Evolutionary conservation across 75 land plant genomes (phyloP).

Genomic region (Isoetes taiwanensis): DNA sequence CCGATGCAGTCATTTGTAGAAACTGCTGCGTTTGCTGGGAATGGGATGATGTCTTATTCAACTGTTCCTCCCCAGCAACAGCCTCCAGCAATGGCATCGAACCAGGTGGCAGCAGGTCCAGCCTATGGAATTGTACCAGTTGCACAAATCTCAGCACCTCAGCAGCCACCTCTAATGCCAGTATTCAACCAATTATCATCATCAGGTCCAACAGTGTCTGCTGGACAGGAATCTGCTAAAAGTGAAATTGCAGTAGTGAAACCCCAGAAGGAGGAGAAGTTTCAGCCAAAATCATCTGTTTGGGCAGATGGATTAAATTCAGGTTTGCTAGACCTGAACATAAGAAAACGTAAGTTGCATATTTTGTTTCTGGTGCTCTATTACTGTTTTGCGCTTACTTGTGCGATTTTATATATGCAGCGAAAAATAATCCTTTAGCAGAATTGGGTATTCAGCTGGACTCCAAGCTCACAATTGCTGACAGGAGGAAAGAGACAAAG

Average conservation of each 20-base stretch:
- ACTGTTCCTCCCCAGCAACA: not conserved
- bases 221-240: too few species aligned
- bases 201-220: slow-evolving; percentile 8
- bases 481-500: slow-evolving; percentile 1
- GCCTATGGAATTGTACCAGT: not conserved
- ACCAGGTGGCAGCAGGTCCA: not conserved
- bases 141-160: slow-evolving; percentile 1
- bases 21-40: not conserved
- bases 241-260: not conserved
- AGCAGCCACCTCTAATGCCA: not conserved
- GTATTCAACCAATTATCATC: slow-evolving; percentile 11
- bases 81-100: not conserved
- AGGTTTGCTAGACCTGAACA: not conserved
- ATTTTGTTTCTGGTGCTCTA: too few species aligned
- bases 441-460: not conserved
- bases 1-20: not conserved
- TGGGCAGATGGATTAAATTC: not conserved
- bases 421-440: not conserved
- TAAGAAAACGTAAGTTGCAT: not conserved
- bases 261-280: not conserved
- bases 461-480: not conserved
- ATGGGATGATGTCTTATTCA: not conserved
- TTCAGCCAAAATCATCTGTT: not conserved
- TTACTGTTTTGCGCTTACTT: not conserved
- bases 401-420: not conserved